Conservation (phyloP, 2,329 filamentous ascomycete genomes). For the Fusarium torreyae region DNA sequence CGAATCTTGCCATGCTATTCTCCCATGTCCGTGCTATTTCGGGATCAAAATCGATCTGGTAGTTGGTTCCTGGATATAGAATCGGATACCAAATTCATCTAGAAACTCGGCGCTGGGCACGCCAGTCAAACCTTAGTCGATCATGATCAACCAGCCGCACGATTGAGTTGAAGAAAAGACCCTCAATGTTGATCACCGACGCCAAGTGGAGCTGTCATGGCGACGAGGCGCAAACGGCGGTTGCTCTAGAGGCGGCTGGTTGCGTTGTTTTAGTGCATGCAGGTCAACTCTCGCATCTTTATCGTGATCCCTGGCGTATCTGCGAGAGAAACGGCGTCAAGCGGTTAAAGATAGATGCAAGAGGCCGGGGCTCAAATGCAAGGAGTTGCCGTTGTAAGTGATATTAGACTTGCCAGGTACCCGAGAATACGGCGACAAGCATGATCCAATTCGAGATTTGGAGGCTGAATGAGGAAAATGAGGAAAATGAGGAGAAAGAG, state of each 20-base stretch:
- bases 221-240: slow-evolving; percentile 49
- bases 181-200: slow-evolving; percentile 40
- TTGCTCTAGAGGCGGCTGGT: slow-evolving; percentile 42
- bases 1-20: background rate
- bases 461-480: slow-evolving; percentile 15
- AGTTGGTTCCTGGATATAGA: slow-evolving; percentile 28
- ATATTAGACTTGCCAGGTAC: slow-evolving; percentile 9
- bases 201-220: slow-evolving; percentile 50
- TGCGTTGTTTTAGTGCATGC: slow-evolving; percentile 39
- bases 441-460: background rate
- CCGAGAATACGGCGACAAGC: slow-evolving; percentile 3
- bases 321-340: slow-evolving; percentile 29
- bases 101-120: slow-evolving; percentile 17
- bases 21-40: slow-evolving; percentile 26
- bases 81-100: slow-evolving; percentile 11
- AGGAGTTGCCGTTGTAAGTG: background rate
- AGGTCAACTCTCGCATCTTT: slow-evolving; percentile 29
- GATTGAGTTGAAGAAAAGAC: slow-evolving; percentile 38
- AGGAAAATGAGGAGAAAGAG: slow-evolving; percentile 30
- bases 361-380: slow-evolving; percentile 20
- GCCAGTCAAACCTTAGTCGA: slow-evolving; percentile 20
- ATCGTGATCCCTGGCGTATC: slow-evolving; percentile 22
- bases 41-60: slow-evolving; percentile 2
- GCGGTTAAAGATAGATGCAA: slow-evolving; percentile 13
- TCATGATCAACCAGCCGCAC: slow-evolving; percentile 23